Percentiles rank a stretch among this genome's conserved stretches.
These are phyloP conservation scores for Entomortierella lignicola DNA, from an alignment of 192 early-diverging fungal genomes.

Conservation along the genomic window DNA sequence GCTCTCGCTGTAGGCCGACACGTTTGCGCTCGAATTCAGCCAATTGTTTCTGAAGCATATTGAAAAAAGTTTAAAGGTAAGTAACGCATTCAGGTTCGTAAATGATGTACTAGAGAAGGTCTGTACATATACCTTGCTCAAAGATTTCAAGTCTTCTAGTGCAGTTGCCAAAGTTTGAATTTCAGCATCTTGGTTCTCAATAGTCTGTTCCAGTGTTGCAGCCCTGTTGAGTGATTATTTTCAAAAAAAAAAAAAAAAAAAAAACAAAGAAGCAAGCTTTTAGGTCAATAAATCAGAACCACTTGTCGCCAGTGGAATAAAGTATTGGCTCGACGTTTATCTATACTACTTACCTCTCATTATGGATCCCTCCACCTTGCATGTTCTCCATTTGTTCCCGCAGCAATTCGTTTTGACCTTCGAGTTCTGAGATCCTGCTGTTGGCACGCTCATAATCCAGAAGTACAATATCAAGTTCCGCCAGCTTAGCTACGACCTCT, in stretches of 20 bases:
- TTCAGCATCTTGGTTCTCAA: slow-evolving; percentile 49
- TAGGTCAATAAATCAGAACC: too few species aligned
- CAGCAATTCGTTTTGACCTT: slow-evolving; percentile 73
- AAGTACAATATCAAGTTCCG: slow-evolving; percentile 90
- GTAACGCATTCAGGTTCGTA: too few species aligned
- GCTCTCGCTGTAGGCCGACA: slow-evolving; percentile 29
- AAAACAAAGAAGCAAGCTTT: too few species aligned
- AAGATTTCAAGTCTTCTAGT: slow-evolving; percentile 33
- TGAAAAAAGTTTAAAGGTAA: background rate
- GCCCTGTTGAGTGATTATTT: too few species aligned
- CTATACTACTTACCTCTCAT: slow-evolving; percentile 43
- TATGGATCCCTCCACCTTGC: slow-evolving; percentile 34
- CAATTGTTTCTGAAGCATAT: slow-evolving; percentile 37
- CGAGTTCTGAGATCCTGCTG: slow-evolving; percentile 71
- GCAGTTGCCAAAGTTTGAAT: slow-evolving; percentile 20
- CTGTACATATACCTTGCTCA: slow-evolving; percentile 17
- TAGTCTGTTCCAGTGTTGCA: slow-evolving; percentile 56
- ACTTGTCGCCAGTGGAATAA: too few species aligned
- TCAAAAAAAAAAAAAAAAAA: too few species aligned
- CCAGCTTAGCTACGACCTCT: slow-evolving; percentile 81
- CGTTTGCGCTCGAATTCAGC: slow-evolving; percentile 43
- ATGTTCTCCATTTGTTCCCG: slow-evolving; percentile 40
- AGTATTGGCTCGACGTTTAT: too few species aligned
- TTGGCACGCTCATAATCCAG: slow-evolving; percentile 88
- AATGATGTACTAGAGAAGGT: too few species aligned